Evolutionary conservation across 179 eudicot species (phyloP), one percentile per base, ranked within the genome.

Genomic region (Beta lomatogona): DNA sequence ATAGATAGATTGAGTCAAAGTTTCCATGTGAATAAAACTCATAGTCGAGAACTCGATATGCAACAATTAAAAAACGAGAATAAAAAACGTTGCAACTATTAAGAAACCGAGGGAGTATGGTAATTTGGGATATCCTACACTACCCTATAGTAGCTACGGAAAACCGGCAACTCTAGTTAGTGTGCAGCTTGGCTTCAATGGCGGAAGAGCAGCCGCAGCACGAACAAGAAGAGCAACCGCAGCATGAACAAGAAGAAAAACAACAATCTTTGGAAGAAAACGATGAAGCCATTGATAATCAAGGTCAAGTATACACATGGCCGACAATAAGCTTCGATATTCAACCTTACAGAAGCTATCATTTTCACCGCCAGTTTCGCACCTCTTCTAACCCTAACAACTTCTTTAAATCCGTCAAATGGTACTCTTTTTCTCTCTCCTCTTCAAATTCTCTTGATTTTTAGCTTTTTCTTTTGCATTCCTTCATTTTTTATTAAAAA

Each of bases 361-460:
- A 92, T 81, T 95, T 94, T 84, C 85, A 73, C 87, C 80, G 84
- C 58, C 99, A 95, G 79, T 92, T 94, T 87, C 88, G 96, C 63
- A 61, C 88, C 45, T 36, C 89, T 74, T 83, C 89, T 36, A 89
- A 89, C 91, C 93, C 91, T 81, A 94, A 94, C 86, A 95, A 95
- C 82, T 95, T 95, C 82, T 89, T 92, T 81, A 90, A 94, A 73
- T 91, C 92, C 66, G 89, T 91, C 83, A 94, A 92, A 86, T 95
- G 99, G 99, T 95, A 76, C 57, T 14, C 31, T 67, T 28, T 21
- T 15, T 54, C 60, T 21, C 61, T 59, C 48, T 46, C 18, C n/a
- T 63, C 72, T 58, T 61, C 21, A 44, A 77, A 15, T 25, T 65
- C 12, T 25, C 2, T 65, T 15, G n/a, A 25, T 15, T 11, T 58